Evolutionary conservation across 805 yeast genomes (phyloP).

Genomic region (Monosporozyma aquatica): DNA sequence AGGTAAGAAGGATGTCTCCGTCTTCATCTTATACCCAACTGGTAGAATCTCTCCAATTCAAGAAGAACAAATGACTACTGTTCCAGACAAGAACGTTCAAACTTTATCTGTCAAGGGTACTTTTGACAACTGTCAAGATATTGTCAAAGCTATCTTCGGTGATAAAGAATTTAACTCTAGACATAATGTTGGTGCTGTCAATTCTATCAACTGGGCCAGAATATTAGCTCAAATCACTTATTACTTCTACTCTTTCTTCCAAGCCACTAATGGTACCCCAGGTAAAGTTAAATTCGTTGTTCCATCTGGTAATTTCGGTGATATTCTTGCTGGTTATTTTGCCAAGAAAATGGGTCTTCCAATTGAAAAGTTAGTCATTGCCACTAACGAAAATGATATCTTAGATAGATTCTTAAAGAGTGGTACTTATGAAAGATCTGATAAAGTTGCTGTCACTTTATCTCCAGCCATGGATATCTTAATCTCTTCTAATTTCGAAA

Average conservation of each 20-base stretch:
- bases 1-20: conserved; percentile 96
- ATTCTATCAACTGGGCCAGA: conserved; percentile 98
- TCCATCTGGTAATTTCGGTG: conserved; percentile 98
- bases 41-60: conserved; percentile 97
- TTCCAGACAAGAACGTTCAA: conserved; percentile 84
- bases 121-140: conserved; percentile 96
- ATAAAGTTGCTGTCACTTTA: conserved; percentile 73
- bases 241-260: conserved; percentile 88
- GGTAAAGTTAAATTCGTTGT: conserved; percentile 74
- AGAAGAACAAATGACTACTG: conserved; percentile 98
- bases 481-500: conserved; percentile 91
- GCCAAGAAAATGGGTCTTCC: conserved; percentile 96
- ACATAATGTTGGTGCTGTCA: conserved; percentile 94
- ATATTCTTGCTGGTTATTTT: conserved; percentile 90
- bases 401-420: conserved; percentile 84
- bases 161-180: conserved; percentile 79
- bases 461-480: conserved; percentile 99
- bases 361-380: conserved; percentile 74
- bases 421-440: conserved; percentile 73
- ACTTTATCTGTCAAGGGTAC: conserved; percentile 93
- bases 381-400: conserved; percentile 93
- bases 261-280: conserved; percentile 35
- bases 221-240: conserved; percentile 96
- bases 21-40: conserved; percentile 91
- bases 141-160: conserved; percentile 87